These are phyloP conservation scores for Fraxinus pennsylvanica DNA, from an alignment of 257 asterid species.

Conservation along the genomic window DNA sequence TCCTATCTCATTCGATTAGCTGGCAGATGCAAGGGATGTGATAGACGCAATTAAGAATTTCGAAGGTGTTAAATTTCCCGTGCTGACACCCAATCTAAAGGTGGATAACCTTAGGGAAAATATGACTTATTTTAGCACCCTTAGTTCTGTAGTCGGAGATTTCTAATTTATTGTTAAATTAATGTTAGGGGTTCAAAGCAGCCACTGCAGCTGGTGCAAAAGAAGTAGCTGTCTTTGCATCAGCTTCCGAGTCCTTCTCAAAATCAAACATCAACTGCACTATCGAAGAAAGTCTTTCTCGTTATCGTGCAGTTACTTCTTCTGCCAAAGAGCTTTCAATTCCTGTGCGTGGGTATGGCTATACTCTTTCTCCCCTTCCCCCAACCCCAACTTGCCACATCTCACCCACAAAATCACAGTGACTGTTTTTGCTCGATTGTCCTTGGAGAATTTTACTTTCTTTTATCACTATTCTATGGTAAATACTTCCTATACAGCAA, in stretches of 20 bases:
- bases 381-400: neutral
- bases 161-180: conserved; percentile 15
- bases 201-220: conserved; percentile 95
- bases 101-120: conserved; percentile 29
- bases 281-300: conserved; percentile 84
- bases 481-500: neutral
- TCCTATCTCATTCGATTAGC: conserved; percentile 42
- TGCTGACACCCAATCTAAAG: conserved; percentile 85
- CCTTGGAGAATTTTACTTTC: neutral
- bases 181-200: conserved; percentile 78
- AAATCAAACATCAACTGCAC: conserved; percentile 87
- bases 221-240: conserved; percentile 90
- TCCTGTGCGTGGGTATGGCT: conserved; percentile 85
- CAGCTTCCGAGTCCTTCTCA: conserved; percentile 97
- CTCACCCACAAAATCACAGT: neutral
- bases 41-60: conserved; percentile 71
- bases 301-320: conserved; percentile 69
- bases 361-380: conserved; percentile 2
- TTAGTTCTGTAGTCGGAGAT: neutral
- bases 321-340: conserved; percentile 81
- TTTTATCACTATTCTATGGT: neutral
- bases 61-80: conserved; percentile 80
- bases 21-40: conserved; percentile 92
- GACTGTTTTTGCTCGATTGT: neutral
- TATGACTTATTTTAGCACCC: conserved; percentile 6